These are phyloP conservation scores for Vanrija pseudolonga DNA, from an alignment of 1,284 basidiomycete species.

Conservation along the genomic window DNA sequence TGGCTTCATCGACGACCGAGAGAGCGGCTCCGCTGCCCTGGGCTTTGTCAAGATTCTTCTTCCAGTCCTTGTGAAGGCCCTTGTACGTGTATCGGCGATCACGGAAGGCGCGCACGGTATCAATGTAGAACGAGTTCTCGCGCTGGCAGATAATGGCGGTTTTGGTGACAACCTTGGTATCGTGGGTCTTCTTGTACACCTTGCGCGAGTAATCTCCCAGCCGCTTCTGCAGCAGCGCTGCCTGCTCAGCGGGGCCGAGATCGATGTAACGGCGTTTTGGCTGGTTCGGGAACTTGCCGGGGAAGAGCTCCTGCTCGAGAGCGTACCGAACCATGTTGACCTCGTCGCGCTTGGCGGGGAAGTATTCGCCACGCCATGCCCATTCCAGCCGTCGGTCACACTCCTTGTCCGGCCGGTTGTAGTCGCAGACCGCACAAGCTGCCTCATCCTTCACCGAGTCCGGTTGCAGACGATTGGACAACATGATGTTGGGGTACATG, in stretches of 20 bases:
- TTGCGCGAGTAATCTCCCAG: conserved; percentile 97
- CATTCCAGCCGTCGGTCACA: conserved; percentile 94
- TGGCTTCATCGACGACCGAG: conserved; percentile 90
- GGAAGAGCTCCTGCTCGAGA: conserved; percentile 89
- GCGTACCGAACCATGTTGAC: conserved; percentile 99
- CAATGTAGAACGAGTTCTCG: conserved; percentile 99
- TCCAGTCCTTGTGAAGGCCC: conserved; percentile 98
- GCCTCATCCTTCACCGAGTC: conserved; percentile 97
- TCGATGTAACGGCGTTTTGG: conserved; percentile 80
- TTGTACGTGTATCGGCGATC: conserved; percentile 99
- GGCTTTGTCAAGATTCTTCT: conserved; percentile 89
- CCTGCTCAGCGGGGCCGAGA: conserved; percentile 80
- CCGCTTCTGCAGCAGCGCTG: conserved; percentile 89
- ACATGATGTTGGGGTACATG: conserved; percentile 99
- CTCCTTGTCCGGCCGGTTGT: conserved; percentile 90
- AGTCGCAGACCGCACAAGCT: conserved; percentile 97
- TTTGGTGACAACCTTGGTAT: conserved; percentile 90
- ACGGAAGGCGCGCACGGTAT: conserved; percentile 95
- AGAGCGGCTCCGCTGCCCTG: conserved; percentile 65
- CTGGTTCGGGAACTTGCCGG: conserved; percentile 68
- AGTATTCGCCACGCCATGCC: conserved; percentile 99
- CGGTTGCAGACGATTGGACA: conserved; percentile 97
- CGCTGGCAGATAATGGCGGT: conserved; percentile 96
- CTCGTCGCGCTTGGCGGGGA: conserved; percentile 95
- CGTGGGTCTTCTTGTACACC: conserved; percentile 99